phyloP scores from a whole-genome alignment of 768 basidiomycete genomes.

The Mrakia gelida region DNA sequence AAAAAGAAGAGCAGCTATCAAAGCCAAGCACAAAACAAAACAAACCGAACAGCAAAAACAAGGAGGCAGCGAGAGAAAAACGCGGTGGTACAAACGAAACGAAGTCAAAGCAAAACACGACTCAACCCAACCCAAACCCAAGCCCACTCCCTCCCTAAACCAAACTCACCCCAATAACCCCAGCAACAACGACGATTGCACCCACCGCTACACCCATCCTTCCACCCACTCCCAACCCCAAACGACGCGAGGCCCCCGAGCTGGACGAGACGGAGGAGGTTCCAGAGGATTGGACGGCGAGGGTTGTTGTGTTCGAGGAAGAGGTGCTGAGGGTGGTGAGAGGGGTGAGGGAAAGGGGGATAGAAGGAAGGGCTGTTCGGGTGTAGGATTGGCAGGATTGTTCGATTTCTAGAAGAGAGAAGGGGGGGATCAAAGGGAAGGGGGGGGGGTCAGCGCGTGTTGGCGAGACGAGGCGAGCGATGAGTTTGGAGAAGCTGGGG shows the following conservation, averaged over 20 bases:
- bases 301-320: background rate
- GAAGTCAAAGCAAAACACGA: too few species aligned
- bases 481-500: too few species aligned
- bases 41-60: background rate
- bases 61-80: too few species aligned
- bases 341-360: background rate
- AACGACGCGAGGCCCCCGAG: background rate
- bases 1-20: background rate
- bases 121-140: too few species aligned
- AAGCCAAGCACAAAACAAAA: background rate
- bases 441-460: background rate
- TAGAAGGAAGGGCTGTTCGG: conserved; percentile 12
- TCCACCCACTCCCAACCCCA: background rate
- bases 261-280: background rate
- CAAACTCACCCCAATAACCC: background rate
- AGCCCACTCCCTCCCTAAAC: too few species aligned
- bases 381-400: conserved; percentile 21
- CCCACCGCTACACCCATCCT: background rate
- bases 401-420: conserved; percentile 6
- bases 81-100: background rate
- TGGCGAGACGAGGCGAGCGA: too few species aligned
- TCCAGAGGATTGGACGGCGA: too few species aligned
- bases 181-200: background rate
- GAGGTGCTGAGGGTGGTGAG: background rate
- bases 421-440: background rate